Percentiles rank a stretch among this genome's conserved stretches.
phyloP scores from a whole-genome alignment of 352 stramenopile genomes.

The Lagenidium giganteum region DNA sequence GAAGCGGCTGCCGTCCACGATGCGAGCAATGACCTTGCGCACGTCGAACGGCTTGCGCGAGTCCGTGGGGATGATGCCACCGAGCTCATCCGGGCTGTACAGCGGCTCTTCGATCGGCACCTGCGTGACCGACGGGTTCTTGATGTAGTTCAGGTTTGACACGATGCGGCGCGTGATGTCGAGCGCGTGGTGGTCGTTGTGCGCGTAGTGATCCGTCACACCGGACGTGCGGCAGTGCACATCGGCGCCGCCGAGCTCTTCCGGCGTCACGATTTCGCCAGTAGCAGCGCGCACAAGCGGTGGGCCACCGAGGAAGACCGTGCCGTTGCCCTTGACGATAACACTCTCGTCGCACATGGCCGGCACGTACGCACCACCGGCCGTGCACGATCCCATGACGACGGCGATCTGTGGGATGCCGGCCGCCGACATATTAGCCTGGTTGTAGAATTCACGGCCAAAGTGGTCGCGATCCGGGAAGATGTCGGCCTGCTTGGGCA shows the following conservation, averaged over 20 bases:
- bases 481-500: slow-evolving; percentile 95
- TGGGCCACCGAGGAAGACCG: slow-evolving; percentile 96
- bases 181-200: slow-evolving; percentile 94
- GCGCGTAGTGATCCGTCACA: slow-evolving; percentile 96
- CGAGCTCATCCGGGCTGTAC: slow-evolving; percentile 90
- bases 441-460: slow-evolving; percentile 98
- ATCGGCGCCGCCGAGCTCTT: slow-evolving; percentile 94
- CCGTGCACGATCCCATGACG: slow-evolving; percentile 97
- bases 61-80: slow-evolving; percentile 92
- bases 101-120: slow-evolving; percentile 90
- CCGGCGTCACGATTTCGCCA: slow-evolving; percentile 93
- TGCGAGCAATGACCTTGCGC: slow-evolving; percentile 92
- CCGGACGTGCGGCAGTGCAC: slow-evolving; percentile 90
- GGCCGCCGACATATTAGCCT: slow-evolving; percentile 92
- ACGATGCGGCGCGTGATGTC: slow-evolving; percentile 90
- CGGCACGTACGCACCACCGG: slow-evolving; percentile 95
- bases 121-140: slow-evolving; percentile 30
- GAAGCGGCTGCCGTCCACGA: slow-evolving; percentile 96
- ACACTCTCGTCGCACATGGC: slow-evolving; percentile 98
- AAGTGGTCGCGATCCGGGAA: slow-evolving; percentile 98
- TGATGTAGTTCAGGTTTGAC: slow-evolving; percentile 83
- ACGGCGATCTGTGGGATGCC: slow-evolving; percentile 97
- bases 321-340: slow-evolving; percentile 96
- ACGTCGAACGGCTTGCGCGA: slow-evolving; percentile 95
- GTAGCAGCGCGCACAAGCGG: slow-evolving; percentile 98